phyloP scores from a whole-genome alignment of 1,139 yeast species.

The Kodamaea sp. region DNA sequence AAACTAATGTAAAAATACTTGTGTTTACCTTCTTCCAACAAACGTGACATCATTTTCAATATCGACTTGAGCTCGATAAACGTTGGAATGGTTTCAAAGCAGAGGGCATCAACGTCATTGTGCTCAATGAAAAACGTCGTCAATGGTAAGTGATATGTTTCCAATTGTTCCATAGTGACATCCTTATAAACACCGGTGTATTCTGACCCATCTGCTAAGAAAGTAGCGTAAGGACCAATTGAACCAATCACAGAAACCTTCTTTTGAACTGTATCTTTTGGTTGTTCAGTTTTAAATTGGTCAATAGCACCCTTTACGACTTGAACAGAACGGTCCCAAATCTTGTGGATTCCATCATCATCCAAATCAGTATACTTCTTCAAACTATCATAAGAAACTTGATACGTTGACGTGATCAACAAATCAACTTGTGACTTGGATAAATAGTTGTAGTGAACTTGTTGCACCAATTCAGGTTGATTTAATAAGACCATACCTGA shows the following conservation, averaged over 20 bases:
- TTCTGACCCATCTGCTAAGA: slow-evolving; percentile 61
- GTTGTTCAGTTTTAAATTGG: slow-evolving; percentile 3
- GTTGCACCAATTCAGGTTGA: slow-evolving; percentile 43
- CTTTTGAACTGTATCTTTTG: not conserved
- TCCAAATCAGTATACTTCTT: slow-evolving; percentile 26
- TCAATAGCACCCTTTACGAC: slow-evolving; percentile 29
- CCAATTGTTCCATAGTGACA: slow-evolving; percentile 27
- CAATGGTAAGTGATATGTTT: slow-evolving; percentile 48
- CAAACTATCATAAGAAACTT: slow-evolving; percentile 47
- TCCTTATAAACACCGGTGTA: slow-evolving; percentile 59
- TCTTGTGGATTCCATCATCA: slow-evolving; percentile 20
- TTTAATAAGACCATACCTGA: slow-evolving; percentile 52
- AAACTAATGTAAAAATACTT: slow-evolving; percentile 33
- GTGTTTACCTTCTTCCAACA: slow-evolving; percentile 10
- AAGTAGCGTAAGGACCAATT: slow-evolving; percentile 74
- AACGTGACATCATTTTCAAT: slow-evolving; percentile 18
- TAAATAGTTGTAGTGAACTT: slow-evolving; percentile 51
- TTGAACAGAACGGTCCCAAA: slow-evolving; percentile 32
- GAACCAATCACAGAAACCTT: slow-evolving; percentile 48
- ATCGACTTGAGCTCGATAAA: slow-evolving; percentile 44
- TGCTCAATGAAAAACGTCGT: slow-evolving; percentile 34
- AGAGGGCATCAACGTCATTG: slow-evolving; percentile 48
- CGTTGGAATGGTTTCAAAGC: slow-evolving; percentile 65
- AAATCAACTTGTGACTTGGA: slow-evolving; percentile 51
- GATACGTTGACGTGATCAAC: slow-evolving; percentile 60